Conservation (phyloP, 495 filamentous ascomycete species). For the Aspergillus ellipticus region DNA sequence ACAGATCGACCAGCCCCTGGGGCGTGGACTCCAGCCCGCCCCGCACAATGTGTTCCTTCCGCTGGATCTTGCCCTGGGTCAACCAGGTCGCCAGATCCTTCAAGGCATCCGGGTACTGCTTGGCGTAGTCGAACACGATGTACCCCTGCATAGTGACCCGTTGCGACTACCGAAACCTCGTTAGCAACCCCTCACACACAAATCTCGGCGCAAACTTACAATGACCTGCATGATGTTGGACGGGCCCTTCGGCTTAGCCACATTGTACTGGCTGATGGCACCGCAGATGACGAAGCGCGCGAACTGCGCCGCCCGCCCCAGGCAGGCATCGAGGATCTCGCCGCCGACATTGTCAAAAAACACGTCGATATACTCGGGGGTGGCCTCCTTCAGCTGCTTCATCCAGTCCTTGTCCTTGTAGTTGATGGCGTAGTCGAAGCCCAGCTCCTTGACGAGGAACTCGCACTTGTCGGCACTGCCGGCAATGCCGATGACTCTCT, state of each 20-base stretch:
- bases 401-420: conserved; percentile 55
- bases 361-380: conserved; percentile 52
- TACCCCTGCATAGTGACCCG: conserved; percentile 54
- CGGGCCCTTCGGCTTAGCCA: conserved; percentile 42
- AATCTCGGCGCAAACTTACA: conserved; percentile 34
- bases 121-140: conserved; percentile 51
- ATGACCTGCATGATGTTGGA: conserved; percentile 49
- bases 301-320: conserved; percentile 43
- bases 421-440: conserved; percentile 51
- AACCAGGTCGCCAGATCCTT: conserved; percentile 48
- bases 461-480: conserved; percentile 48
- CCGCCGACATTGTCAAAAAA: conserved; percentile 58
- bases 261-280: conserved; percentile 52
- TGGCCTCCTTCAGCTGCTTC: conserved; percentile 43
- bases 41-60: conserved; percentile 52
- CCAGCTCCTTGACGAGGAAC: conserved; percentile 46
- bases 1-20: conserved; percentile 47
- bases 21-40: conserved; percentile 50
- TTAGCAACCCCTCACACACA: conserved; percentile 18
- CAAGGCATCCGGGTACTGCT: conserved; percentile 41
- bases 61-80: conserved; percentile 51
- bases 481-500: conserved; percentile 49
- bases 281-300: conserved; percentile 53
- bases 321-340: conserved; percentile 52
- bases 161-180: conserved; percentile 31